Evolutionary conservation across 2,329 filamentous ascomycete genomes (phyloP), one percentile per base, ranked within the genome.

Genomic region (Phyllachora maydis): DNA sequence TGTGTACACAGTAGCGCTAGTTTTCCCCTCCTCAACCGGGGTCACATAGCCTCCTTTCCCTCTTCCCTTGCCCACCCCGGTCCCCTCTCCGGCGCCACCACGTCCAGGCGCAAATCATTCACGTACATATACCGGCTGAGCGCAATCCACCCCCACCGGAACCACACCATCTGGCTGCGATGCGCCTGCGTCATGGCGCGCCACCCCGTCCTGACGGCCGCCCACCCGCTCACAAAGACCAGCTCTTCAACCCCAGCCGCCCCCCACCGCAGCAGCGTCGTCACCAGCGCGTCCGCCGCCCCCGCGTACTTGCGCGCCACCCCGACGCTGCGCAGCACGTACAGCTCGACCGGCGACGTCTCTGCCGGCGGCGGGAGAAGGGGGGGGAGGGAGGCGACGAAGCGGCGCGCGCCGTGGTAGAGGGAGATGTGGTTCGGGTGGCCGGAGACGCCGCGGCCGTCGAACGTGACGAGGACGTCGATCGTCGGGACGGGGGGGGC

Each of bases 111-210:
- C n/a, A n/a, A n/a, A n/a, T 95, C 83, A 47, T 98, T 98, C 16
- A 95, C 64, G 27, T 82, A 64, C 88, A 98, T 95, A 50, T 95
- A 98, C 30, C 88, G 60, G 39, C 82, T 88, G 27, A 92, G 44
- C 0, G 66, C 61, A 41, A 98, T 92, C 82, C 83, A 98, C 3
- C 82, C 79, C 65, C 82, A 95, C 6, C 88, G 67, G 43, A 95
- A 98, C 88, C 88, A 98, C 18, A 78, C 67, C 88, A 98, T 98
- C 59, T 98, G 88, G 46, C 82, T 93, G 50, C 69, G 59, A 53
- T 98, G 88, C 14, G 78, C 85, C 26, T 63, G 59, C 2, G 77
- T 82, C 88, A 98, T 98, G 16, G 88, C 83, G 26, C 54, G 60
- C 52, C 83, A 74, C 6, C 79, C 85, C 15, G 59, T 54, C 7